Conservation (phyloP, 352 stramenopile genomes). For the Phytophthora chlamydospora region DNA sequence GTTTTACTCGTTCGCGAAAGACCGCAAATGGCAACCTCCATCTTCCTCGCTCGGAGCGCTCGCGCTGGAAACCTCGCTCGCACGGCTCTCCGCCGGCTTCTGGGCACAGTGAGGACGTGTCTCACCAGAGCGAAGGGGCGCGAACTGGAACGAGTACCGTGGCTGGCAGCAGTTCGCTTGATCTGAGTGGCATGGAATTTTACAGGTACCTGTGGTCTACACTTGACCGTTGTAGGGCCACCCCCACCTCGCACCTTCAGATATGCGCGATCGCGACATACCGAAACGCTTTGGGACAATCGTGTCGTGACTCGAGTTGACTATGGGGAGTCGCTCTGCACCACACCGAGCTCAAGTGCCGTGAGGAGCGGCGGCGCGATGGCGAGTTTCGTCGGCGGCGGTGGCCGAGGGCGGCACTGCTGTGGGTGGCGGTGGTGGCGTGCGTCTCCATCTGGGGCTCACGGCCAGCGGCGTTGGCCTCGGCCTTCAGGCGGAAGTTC, state of each 20-base stretch:
- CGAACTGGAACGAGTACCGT: neutral
- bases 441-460: too few species aligned
- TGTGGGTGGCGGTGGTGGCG: too few species aligned
- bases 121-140: slow-evolving; percentile 40
- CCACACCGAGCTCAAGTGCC: slow-evolving; percentile 10
- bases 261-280: neutral
- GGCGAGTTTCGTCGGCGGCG: too few species aligned
- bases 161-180: too few species aligned
- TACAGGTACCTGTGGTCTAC: too few species aligned
- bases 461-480: too few species aligned
- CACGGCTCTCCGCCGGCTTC: slow-evolving; percentile 35
- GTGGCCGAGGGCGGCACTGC: too few species aligned
- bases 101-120: slow-evolving; percentile 37
- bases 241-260: too few species aligned
- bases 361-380: neutral
- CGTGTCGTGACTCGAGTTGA: slow-evolving; percentile 32
- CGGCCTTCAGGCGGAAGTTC: too few species aligned
- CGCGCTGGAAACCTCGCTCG: slow-evolving; percentile 27
- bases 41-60: neutral
- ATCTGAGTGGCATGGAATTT: too few species aligned
- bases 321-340: slow-evolving; percentile 25
- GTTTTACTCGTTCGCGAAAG: slow-evolving; percentile 38
- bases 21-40: slow-evolving; percentile 35
- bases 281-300: slow-evolving; percentile 39
- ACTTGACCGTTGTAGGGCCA: too few species aligned